Conservation (phyloP, 495 filamentous ascomycete species). For the Podospora conica region DNA sequence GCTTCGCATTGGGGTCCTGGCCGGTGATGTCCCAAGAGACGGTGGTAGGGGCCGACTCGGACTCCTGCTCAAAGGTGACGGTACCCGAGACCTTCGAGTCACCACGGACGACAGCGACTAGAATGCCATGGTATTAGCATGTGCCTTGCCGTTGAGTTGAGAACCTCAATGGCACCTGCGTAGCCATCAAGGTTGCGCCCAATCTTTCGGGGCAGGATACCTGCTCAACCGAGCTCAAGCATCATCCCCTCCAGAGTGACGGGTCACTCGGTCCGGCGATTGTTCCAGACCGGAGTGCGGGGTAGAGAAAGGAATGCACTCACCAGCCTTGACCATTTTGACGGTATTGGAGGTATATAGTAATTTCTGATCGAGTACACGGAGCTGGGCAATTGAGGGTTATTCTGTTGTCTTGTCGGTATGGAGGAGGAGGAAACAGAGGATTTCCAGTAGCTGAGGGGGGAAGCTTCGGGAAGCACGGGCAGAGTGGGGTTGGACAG, state of each 20-base stretch:
- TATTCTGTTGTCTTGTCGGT: neutral
- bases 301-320: conserved; percentile 37
- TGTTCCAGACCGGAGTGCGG: conserved; percentile 18
- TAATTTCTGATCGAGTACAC: neutral
- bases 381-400: neutral
- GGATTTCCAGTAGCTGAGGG: conserved; percentile 1
- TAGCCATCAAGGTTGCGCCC: conserved; percentile 29
- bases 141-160: no score
- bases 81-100: conserved; percentile 89
- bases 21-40: conserved; percentile 89
- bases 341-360: conserved; percentile 20
- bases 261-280: conserved; percentile 6
- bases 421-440: conserved; percentile 11
- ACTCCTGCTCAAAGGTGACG: conserved; percentile 88
- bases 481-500: conserved; percentile 20
- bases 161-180: neutral
- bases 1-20: conserved; percentile 89
- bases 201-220: conserved; percentile 6
- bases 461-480: conserved; percentile 17
- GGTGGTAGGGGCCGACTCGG: conserved; percentile 73
- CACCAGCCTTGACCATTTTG: conserved; percentile 96
- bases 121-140: neutral
- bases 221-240: conserved; percentile 17
- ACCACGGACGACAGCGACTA: conserved; percentile 94
- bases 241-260: conserved; percentile 6